Conservation (phyloP, 352 stramenopile species). For the Pythium volutum region DNA sequence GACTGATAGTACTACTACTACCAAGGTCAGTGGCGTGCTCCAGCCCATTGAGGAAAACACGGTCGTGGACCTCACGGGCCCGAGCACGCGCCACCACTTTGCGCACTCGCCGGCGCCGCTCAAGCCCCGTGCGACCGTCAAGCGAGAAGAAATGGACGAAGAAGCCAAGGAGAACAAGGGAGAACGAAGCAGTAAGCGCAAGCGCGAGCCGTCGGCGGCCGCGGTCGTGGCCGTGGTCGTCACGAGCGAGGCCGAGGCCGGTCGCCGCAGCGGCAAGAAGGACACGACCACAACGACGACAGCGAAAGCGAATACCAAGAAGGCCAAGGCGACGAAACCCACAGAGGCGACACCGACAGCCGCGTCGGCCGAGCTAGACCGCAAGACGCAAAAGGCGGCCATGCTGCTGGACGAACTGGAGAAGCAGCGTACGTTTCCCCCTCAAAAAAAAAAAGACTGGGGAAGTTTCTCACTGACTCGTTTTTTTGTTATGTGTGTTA, state of each 20-base stretch:
- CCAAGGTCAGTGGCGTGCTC: conserved; percentile 25
- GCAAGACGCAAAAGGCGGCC: conserved; percentile 41
- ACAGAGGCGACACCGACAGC: conserved; percentile 24
- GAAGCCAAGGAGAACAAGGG: conserved; percentile 16
- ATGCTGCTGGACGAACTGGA: conserved; percentile 59
- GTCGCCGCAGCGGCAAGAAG: background rate
- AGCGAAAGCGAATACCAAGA: background rate
- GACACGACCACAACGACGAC: too few relatives aligned
- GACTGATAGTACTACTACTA: background rate
- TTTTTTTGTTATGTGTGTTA: background rate
- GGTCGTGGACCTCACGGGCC: conserved; percentile 29
- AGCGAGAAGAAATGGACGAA: conserved; percentile 18
- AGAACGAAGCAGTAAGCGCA: conserved; percentile 13
- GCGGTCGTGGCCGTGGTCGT: background rate
- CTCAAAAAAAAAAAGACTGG: background rate
- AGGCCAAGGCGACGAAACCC: background rate
- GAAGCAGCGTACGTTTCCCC: conserved; percentile 46
- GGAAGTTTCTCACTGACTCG: conserved; percentile 3
- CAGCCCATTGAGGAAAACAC: conserved; percentile 67
- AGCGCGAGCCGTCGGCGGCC: conserved; percentile 8
- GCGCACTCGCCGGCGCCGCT: conserved; percentile 25
- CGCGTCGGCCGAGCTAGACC: conserved; percentile 25
- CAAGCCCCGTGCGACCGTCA: conserved; percentile 13
- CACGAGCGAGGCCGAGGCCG: background rate
- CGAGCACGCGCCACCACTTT: conserved; percentile 28